These are phyloP conservation scores for Fraxinus ornus DNA, from an alignment of 305 asterid genomes.

Conservation along the genomic window DNA sequence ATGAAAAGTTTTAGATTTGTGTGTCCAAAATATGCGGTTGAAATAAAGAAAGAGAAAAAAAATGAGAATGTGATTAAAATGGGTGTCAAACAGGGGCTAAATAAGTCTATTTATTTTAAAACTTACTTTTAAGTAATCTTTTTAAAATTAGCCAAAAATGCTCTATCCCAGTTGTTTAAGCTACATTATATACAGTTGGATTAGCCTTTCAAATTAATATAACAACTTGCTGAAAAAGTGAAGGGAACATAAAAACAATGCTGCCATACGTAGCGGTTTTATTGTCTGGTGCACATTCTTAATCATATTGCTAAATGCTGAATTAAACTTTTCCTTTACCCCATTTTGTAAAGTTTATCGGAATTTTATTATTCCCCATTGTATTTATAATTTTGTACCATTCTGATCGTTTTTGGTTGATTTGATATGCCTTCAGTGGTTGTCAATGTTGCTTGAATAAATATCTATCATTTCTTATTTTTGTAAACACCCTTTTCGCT, in stretches of 20 bases:
- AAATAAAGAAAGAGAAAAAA: no score
- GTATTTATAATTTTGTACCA: neutral
- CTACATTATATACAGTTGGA: neutral
- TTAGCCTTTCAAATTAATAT: no score
- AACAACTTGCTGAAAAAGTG: no score
- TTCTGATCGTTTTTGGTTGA: neutral
- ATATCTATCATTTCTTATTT: neutral
- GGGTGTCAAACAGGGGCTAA: no score
- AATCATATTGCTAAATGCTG: neutral
- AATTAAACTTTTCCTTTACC: neutral
- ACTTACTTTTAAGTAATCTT: neutral
- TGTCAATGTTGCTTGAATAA: neutral
- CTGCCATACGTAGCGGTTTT: neutral
- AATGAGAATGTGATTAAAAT: no score
- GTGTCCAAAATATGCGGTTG: no score
- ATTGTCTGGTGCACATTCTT: neutral
- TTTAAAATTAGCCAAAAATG: neutral
- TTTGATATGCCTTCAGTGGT: neutral
- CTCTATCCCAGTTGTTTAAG: neutral
- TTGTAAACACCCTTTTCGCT: neutral
- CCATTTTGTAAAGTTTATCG: neutral
- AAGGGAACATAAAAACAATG: neutral
- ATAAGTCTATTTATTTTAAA: no score
- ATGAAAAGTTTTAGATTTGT: no score
- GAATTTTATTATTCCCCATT: neutral